Conservation (phyloP, 2,329 filamentous ascomycete genomes). For the Aureobasidium leucospermi region DNA sequence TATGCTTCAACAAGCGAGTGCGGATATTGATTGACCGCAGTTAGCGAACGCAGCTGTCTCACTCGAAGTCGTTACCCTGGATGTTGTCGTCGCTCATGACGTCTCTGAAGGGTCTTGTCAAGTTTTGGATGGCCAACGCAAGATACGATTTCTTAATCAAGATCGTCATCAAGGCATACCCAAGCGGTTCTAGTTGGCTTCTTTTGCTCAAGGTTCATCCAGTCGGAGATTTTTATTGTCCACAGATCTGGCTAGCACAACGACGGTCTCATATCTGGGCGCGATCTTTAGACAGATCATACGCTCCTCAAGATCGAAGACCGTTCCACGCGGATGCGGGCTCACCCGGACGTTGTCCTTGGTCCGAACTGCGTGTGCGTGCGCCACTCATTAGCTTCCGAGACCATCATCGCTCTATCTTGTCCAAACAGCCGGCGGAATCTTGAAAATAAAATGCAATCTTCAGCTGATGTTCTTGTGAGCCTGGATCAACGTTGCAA, state of each 20-base stretch:
- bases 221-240: conserved; percentile 3
- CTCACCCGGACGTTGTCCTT: neutral
- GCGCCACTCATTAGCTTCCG: conserved; percentile 7
- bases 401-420: neutral
- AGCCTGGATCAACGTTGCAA: neutral
- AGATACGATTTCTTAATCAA: neutral
- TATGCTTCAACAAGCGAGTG: conserved; percentile 3
- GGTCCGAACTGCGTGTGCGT: conserved; percentile 6
- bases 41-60: conserved; percentile 6
- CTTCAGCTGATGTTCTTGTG: neutral
- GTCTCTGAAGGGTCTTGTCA: conserved; percentile 1
- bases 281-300: conserved; percentile 3
- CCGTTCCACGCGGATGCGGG: neutral
- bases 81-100: neutral
- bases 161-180: neutral
- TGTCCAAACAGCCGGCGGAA: neutral
- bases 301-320: conserved; percentile 6
- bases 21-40: neutral
- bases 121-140: neutral
- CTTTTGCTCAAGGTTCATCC: neutral
- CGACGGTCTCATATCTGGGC: conserved; percentile 1
- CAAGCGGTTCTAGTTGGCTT: neutral
- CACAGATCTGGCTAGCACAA: conserved; percentile 1
- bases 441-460: neutral
- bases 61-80: neutral